Base-by-base conservation (phyloP, 495 filamentous ascomycete genomes). In the Neurospora pannonica region DNA sequence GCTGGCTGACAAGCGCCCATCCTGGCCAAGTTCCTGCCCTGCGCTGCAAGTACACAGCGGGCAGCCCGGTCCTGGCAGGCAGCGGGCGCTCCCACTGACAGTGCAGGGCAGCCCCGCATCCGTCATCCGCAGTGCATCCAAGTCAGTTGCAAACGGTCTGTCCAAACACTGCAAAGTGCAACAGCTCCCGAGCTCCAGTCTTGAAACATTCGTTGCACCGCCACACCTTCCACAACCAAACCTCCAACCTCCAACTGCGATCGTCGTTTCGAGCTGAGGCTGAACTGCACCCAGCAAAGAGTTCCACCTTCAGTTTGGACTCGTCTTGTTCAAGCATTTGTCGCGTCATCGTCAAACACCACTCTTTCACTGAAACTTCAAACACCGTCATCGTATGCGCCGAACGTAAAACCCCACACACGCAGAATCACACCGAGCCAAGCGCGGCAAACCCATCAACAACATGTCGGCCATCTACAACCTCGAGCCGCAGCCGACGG, bases 401-500 rank as follows among this genome's bases (percentile, higher is more conserved):
- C 15, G 28, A 34, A 11, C 11, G 48, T 28, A 8, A 60, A 60
- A 60, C 24, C 5, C 28, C 21, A 31, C 40, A 9, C 2, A n/a
- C 19, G 38, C 46, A 10, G 37, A 4, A 38, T 13, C 73, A 39
- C 21, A 34, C 54, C 62, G 19, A 60, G 54, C 54, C 54, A n/a
- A 36, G 24, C 48, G 31, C 38, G n/a, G n/a, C 34, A 28, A 62
- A 28, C 38, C 28, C 42, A 21, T 42, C 36, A 34, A 13, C 2
- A 77, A 21, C 2, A 98, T 98, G 95, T 93, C 93, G 42, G 82
- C 92, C 69, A 88, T 93, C 76, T 98, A 98, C 87, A 95, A 94
- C 79, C 93, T 96, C 81, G 96, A 99, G 84, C 96, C 97, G 17
- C 92, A 93, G 76, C 90, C 93, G 71, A 97, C 94, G 73, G 96